These are phyloP conservation scores for Fusarium hostae DNA, from an alignment of 2,329 filamentous ascomycete species.

Conservation along the genomic window DNA sequence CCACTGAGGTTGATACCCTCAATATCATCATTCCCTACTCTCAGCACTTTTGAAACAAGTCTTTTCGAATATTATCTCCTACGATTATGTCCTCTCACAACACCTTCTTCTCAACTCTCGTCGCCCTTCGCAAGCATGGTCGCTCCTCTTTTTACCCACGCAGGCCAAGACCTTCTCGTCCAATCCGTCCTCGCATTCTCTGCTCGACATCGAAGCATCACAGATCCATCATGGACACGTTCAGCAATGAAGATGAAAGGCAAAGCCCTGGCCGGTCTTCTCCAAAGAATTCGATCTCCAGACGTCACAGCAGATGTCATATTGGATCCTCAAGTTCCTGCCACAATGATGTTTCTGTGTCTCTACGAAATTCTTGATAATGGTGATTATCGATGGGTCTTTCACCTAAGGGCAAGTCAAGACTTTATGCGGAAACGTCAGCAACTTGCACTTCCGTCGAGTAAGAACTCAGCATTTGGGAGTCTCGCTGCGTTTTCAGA, in stretches of 20 bases:
- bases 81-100: conserved; percentile 38
- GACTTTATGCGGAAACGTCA: conserved; percentile 56
- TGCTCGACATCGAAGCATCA: conserved; percentile 36
- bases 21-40: conserved; percentile 20
- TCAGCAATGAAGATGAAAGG: conserved; percentile 37
- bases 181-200: conserved; percentile 38
- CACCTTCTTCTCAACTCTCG: conserved; percentile 22
- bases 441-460: conserved; percentile 34
- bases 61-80: conserved; percentile 40
- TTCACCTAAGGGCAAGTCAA: conserved; percentile 59
- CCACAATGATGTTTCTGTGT: conserved; percentile 42
- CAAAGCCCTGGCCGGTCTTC: conserved; percentile 7
- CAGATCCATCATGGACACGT: conserved; percentile 26
- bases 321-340: conserved; percentile 32
- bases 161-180: conserved; percentile 30
- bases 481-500: conserved; percentile 51
- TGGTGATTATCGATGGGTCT: conserved; percentile 53
- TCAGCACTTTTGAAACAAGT: conserved; percentile 13
- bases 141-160: conserved; percentile 34
- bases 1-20: neutral
- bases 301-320: conserved; percentile 27
- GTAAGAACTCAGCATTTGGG: neutral
- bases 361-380: conserved; percentile 42
- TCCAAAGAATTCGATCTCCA: conserved; percentile 22
- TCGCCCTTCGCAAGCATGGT: conserved; percentile 38